These are phyloP conservation scores for Plasmodium yoelii DNA, from an alignment of 169 alveolate genomes.

Conservation along the genomic window DNA sequence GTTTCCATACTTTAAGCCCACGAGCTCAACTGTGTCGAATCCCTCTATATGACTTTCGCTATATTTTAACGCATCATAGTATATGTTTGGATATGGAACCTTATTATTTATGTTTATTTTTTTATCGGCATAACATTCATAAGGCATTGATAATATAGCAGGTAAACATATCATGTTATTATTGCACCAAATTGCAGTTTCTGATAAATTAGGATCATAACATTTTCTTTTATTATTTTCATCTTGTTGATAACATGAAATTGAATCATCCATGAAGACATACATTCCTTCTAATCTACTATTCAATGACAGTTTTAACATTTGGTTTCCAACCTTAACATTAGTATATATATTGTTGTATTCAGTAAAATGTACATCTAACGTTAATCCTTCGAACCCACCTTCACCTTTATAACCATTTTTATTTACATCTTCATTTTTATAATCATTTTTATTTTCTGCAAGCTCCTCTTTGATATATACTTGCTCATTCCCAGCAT, in stretches of 20 bases:
- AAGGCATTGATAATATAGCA: slow-evolving; percentile 77
- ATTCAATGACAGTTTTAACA: slow-evolving; percentile 50
- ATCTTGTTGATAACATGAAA: slow-evolving; percentile 68
- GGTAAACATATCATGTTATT: slow-evolving; percentile 73
- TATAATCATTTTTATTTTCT: not conserved
- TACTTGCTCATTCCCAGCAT: no score
- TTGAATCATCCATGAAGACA: slow-evolving; percentile 76
- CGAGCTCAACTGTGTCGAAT: slow-evolving; percentile 28
- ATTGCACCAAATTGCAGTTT: slow-evolving; percentile 82
- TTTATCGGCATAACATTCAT: slow-evolving; percentile 74
- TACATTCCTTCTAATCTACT: slow-evolving; percentile 80
- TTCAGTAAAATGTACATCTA: slow-evolving; percentile 33
- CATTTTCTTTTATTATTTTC: slow-evolving; percentile 32
- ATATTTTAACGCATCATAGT: slow-evolving; percentile 47
- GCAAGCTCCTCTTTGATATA: not conserved
- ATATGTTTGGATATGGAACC: slow-evolving; percentile 64
- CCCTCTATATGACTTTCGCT: slow-evolving; percentile 63
- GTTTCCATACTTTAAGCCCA: not conserved
- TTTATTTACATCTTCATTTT: not conserved
- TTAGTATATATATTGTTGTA: slow-evolving; percentile 43
- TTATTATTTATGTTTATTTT: slow-evolving; percentile 58
- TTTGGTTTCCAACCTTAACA: slow-evolving; percentile 53
- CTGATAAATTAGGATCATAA: slow-evolving; percentile 78
- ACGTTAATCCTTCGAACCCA: slow-evolving; percentile 8
- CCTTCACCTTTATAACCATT: not conserved